phyloP scores from a whole-genome alignment of 306 rosid species.

The Argentina anserina region DNA sequence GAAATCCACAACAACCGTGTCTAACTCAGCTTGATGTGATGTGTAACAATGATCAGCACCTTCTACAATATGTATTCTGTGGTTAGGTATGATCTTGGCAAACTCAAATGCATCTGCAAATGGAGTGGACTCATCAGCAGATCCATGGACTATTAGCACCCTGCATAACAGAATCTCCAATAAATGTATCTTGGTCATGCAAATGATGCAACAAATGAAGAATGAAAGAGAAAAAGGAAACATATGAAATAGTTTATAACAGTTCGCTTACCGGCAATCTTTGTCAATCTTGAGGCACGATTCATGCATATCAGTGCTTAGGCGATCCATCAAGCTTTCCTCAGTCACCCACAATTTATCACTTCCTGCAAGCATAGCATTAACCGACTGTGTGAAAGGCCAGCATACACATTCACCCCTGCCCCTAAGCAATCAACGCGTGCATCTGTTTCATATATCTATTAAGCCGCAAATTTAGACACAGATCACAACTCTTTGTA shows the following conservation, averaged over 20 bases:
- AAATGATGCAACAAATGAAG: neutral
- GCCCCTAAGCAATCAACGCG: neutral
- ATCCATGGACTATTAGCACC: constrained; percentile 3
- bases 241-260: neutral
- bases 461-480: neutral
- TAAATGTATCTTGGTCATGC: neutral
- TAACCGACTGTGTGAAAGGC: constrained; percentile 3
- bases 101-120: neutral
- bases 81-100: constrained; percentile 4
- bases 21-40: neutral
- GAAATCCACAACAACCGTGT: neutral
- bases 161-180: neutral
- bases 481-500: neutral
- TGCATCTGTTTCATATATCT: neutral
- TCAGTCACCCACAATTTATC: constrained; percentile 42
- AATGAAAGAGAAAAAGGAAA: neutral
- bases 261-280: constrained; percentile 51
- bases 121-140: neutral
- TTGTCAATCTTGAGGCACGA: constrained; percentile 59
- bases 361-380: constrained; percentile 27
- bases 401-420: neutral
- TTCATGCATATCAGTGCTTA: constrained; percentile 53
- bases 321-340: constrained; percentile 61
- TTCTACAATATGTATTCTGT: constrained; percentile 1
- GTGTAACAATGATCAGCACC: neutral